phyloP scores from a whole-genome alignment of 495 filamentous ascomycete species.

The Aspergillus coremiiformis region DNA sequence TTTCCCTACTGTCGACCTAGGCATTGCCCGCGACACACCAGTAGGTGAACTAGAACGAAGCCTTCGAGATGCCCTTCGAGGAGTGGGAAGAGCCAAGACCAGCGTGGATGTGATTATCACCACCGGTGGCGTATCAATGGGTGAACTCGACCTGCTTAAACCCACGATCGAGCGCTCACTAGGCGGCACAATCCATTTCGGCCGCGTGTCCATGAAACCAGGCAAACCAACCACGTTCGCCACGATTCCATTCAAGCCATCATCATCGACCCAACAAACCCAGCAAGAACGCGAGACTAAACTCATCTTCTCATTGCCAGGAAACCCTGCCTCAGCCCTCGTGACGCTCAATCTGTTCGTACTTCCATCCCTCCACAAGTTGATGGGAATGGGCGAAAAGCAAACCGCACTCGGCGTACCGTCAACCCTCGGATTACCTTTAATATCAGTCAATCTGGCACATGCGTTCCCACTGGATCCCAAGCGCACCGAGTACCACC shows the following conservation, averaged over 20 bases:
- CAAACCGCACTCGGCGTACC: constrained; percentile 30
- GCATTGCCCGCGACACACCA: constrained; percentile 72
- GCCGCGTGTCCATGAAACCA: constrained; percentile 94
- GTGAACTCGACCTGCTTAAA: constrained; percentile 94
- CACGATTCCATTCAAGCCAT: constrained; percentile 59
- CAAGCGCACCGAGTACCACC: constrained; percentile 78
- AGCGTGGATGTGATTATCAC: constrained; percentile 79
- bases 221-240: constrained; percentile 97
- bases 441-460: constrained; percentile 59
- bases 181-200: constrained; percentile 93
- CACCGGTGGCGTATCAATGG: constrained; percentile 95
- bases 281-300: constrained; percentile 54
- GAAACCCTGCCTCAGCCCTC: constrained; percentile 87
- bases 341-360: constrained; percentile 94
- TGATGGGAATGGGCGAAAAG: constrained; percentile 38
- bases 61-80: constrained; percentile 63
- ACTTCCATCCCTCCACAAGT: constrained; percentile 73
- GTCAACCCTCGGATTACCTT: constrained; percentile 56
- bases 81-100: constrained; percentile 25
- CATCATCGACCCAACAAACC: constrained; percentile 11
- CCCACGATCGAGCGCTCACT: constrained; percentile 89
- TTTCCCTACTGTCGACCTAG: constrained; percentile 75
- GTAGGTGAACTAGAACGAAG: constrained; percentile 67
- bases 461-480: constrained; percentile 67
- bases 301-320: constrained; percentile 84